Percentiles rank a stretch among this genome's conserved stretches.
These are phyloP conservation scores for Phytophthora boehmeriae DNA, from an alignment of 352 stramenopile genomes.

Conservation along the genomic window DNA sequence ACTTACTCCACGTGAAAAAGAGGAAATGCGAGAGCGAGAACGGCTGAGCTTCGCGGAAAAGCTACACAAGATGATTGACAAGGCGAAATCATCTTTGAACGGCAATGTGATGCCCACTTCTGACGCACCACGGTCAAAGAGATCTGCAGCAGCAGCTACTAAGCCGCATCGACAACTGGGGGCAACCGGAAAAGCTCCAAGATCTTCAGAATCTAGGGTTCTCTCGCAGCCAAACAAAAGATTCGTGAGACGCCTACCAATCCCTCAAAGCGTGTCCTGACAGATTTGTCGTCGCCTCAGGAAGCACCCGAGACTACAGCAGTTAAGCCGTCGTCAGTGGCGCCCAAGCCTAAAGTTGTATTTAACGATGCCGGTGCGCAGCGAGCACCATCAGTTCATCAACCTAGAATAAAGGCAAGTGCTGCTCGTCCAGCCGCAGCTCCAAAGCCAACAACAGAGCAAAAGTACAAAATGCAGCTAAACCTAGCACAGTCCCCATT, in stretches of 20 bases:
- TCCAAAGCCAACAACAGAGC: conserved; percentile 8
- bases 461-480: conserved; percentile 15
- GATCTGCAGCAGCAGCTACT: conserved; percentile 7
- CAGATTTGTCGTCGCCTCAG: conserved; percentile 12
- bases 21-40: conserved; percentile 56
- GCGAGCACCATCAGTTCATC: conserved; percentile 1
- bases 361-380: background rate
- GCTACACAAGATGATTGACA: conserved; percentile 89
- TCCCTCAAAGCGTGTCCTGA: conserved; percentile 15
- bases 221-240: conserved; percentile 19
- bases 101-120: conserved; percentile 21
- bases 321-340: conserved; percentile 13
- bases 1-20: conserved; percentile 36
- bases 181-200: conserved; percentile 12
- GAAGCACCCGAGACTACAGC: conserved; percentile 17
- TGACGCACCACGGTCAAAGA: conserved; percentile 6
- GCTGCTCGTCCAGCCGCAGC: conserved; percentile 9
- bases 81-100: conserved; percentile 70
- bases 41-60: conserved; percentile 85
- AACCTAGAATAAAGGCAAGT: conserved; percentile 18
- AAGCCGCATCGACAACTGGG: background rate
- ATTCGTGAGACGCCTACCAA: conserved; percentile 6
- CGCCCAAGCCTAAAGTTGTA: conserved; percentile 14
- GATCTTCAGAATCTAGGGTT: conserved; percentile 9
- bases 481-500: conserved; percentile 12